Evolutionary conservation across 2,329 filamentous ascomycete genomes (phyloP).

Genomic region (Madurella fahalii): DNA sequence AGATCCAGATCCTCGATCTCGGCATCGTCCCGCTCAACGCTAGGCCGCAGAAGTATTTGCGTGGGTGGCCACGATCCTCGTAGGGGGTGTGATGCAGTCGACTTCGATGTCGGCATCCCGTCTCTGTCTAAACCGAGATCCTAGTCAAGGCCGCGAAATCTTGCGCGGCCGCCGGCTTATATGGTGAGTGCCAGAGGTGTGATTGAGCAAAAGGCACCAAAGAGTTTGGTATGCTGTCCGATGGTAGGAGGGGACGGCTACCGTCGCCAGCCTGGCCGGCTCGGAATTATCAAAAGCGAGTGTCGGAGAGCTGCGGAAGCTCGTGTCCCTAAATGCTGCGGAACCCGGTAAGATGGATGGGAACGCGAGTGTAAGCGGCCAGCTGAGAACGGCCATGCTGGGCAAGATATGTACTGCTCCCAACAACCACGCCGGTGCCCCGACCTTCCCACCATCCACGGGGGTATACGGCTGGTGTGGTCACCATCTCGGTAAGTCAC

Average conservation of each 20-base stretch:
- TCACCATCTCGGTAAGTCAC: constrained; percentile 29
- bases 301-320: constrained; percentile 6
- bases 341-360: constrained; percentile 12
- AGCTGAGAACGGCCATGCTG: constrained; percentile 15
- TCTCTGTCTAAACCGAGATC: background rate
- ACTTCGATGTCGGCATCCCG: constrained; percentile 35
- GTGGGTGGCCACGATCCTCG: constrained; percentile 51
- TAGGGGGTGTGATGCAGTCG: constrained; percentile 30
- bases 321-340: constrained; percentile 15
- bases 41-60: constrained; percentile 44
- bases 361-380: constrained; percentile 5
- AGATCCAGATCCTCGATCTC: constrained; percentile 40
- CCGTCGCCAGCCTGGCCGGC: constrained; percentile 31
- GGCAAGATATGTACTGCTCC: constrained; percentile 17
- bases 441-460: constrained; percentile 14
- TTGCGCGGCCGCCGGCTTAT: too few species aligned
- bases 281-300: constrained; percentile 24
- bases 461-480: constrained; percentile 14
- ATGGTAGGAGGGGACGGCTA: constrained; percentile 14
- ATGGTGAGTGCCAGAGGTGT: too few species aligned
- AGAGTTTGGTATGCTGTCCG: background rate
- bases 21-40: constrained; percentile 40
- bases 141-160: background rate
- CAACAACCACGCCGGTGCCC: background rate
- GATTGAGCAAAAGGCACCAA: too few species aligned